Base-by-base conservation (phyloP, 805 yeast species). In the Yarrowia sp. region DNA sequence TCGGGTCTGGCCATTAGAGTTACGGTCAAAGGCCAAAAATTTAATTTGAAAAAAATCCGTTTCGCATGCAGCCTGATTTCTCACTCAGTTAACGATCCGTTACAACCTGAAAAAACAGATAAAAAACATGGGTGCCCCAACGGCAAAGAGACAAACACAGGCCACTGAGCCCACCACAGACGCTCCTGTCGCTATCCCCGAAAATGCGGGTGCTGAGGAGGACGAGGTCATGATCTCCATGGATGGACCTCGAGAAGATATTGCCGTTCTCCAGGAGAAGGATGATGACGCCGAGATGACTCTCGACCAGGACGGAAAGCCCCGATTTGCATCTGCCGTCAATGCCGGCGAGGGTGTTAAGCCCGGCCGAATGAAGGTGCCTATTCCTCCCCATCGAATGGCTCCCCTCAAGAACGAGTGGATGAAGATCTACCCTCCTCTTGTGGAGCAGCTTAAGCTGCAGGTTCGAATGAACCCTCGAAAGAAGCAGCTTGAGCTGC, bases 371-470 rank as follows among this genome's bases (percentile, higher is more conserved):
- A 83, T 98, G 78, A 92, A 92, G 73, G 89, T 95, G 11, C 85
- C 93, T 3, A 96, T 95, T 33, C 99, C 99, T 43, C 98, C 98
- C 32, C 98, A 95, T 76, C 84, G 99, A 81, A 88, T 95, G 92
- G 83, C 96, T 1, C 99, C 99, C 24, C 82, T 95, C 71, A 89
- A 91, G 75, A 85, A 84, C 68, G 82, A 87, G 51, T 95, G 99
- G 99, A 83, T 90, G 49, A 95, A 95, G 75, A 88, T 95, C 49
- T 95, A 95, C 74, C 96, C 96, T 35, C 98, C 99, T 6, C 80
- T 95, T 69, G 98, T 95, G 38, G 97, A 95, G 68, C 97, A 92
- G 77, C 82, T 95, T 70, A 92, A 95, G 74, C 80, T 95, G 68
- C 99, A 95, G 77, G 98, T 95, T 54, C 84, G 98, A 78, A 93